phyloP scores from a whole-genome alignment of 179 eudicot genomes.

The Gypsophila paniculata region DNA sequence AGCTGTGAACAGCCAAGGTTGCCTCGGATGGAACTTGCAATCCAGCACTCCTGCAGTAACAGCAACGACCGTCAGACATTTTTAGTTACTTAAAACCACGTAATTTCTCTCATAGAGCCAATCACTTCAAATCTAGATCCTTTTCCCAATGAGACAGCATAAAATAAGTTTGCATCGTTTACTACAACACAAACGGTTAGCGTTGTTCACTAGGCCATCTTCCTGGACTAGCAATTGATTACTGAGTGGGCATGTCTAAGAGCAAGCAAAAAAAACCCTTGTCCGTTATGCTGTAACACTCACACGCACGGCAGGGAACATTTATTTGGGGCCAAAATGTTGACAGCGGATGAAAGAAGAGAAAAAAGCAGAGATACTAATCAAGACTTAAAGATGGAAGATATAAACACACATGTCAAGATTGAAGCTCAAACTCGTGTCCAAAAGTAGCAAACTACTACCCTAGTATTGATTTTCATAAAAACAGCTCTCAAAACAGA shows the following conservation, averaged over 20 bases:
- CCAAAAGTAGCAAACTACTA: not conserved
- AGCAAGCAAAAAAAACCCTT: not conserved
- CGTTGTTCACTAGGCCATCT: not conserved
- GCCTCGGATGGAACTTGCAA: conserved; percentile 92
- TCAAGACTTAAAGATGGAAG: not conserved
- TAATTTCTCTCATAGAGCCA: not conserved
- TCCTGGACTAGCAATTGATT: not conserved
- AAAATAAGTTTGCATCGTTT: not conserved
- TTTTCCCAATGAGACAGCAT: not conserved
- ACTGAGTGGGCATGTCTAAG: not conserved
- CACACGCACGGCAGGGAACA: not conserved
- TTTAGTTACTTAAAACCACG: not conserved
- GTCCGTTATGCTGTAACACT: not conserved
- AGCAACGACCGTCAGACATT: not conserved
- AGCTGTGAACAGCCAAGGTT: conserved; percentile 97
- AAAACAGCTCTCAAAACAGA: not conserved
- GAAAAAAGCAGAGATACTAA: too few relatives aligned
- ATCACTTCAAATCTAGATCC: too few relatives aligned
- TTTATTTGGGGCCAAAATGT: not conserved
- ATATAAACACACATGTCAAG: not conserved
- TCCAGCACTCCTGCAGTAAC: conserved; percentile 69
- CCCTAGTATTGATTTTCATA: not conserved
- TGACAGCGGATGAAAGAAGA: too few relatives aligned
- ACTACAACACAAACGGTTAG: not conserved
- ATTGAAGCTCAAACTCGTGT: not conserved